phyloP scores from a whole-genome alignment of 805 yeast species.

The Priceomyces medius region DNA sequence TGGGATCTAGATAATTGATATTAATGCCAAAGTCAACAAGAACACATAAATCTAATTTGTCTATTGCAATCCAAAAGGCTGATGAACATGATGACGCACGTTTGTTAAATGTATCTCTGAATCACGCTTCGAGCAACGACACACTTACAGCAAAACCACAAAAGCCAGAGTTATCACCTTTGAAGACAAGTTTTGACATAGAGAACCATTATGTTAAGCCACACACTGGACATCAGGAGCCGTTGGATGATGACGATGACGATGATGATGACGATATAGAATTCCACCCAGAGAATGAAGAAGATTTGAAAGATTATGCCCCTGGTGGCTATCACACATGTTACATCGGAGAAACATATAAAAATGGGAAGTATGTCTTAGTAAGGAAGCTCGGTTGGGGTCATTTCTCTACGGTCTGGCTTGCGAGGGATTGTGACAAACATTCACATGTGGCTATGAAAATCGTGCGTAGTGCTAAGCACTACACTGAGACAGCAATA shows the following conservation, averaged over 20 bases:
- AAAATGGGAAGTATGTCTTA: slow-evolving; percentile 69
- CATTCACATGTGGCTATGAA: slow-evolving; percentile 87
- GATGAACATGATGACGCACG: slow-evolving; percentile 14
- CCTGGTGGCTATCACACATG: slow-evolving; percentile 98
- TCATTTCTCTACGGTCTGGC: slow-evolving; percentile 94
- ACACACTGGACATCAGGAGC: slow-evolving; percentile 6
- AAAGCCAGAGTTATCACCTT: slow-evolving; percentile 37
- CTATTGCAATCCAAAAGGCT: slow-evolving; percentile 45
- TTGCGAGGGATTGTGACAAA: slow-evolving; percentile 60
- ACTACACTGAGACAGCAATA: slow-evolving; percentile 89
- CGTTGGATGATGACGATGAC: slow-evolving; percentile 21
- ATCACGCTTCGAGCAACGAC: slow-evolving; percentile 27
- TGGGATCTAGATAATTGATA: neutral
- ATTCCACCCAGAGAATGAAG: slow-evolving; percentile 62
- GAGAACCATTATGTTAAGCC: slow-evolving; percentile 11
- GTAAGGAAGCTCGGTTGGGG: slow-evolving; percentile 98
- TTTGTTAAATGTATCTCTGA: slow-evolving; percentile 19
- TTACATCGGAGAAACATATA: slow-evolving; percentile 79
- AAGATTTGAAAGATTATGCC: slow-evolving; percentile 78
- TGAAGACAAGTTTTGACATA: slow-evolving; percentile 34
- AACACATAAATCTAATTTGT: slow-evolving; percentile 37
- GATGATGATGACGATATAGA: slow-evolving; percentile 24
- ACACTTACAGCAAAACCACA: slow-evolving; percentile 33
- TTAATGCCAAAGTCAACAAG: slow-evolving; percentile 17
- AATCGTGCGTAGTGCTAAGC: slow-evolving; percentile 86